Base-by-base conservation (phyloP, 1,139 yeast genomes). In the Geotrichum cucujoidarum region DNA sequence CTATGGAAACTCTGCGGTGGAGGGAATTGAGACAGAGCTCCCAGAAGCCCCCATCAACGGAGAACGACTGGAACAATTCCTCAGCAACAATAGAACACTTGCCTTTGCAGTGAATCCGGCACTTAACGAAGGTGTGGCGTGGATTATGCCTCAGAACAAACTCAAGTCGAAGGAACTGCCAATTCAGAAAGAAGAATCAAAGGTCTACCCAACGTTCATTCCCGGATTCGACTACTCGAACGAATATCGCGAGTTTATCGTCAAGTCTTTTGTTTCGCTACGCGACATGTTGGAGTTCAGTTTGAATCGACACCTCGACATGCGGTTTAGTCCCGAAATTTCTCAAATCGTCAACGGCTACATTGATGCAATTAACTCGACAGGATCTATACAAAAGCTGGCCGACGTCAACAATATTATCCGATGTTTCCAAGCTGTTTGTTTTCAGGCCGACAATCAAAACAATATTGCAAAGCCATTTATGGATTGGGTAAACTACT, bases 51-150 rank as follows among this genome's bases (percentile, higher is more conserved):
- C 69, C n/a, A 65, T 67, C 31, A 61, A 63, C 2, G 29, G 52
- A 8, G 69, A 61, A 3, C 60, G 57, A 46, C 52, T 66, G 43
- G 54, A 62, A 20, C 53, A 53, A 31, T 67, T 70, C 69, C 51
- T 55, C 36, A 52, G 65, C 42, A 52, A 65, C 22, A 65, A 72
- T 4, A 59, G 75, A 47, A 62, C 67, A 7, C 54, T 77, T 34
- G 70, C 69, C 42, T 75, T 73, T 52, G 63, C 66, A 47, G 50
- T 74, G 42, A 69, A 68, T 45, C 73, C 77, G 2, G 61, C 70
- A 16, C 60, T 69, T 3, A 60, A 64, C 16, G 70, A 68, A 38
- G 72, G 74, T 22, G 64, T 66, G 53, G 70, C 73, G 17, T 71
- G 70, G 60, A 63, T 74, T 20, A 61, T 70, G 1, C 63, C 65